Conservation (phyloP, 2,329 filamentous ascomycete genomes). For the Ophiognomonia clavigignenti-juglandacearum region DNA sequence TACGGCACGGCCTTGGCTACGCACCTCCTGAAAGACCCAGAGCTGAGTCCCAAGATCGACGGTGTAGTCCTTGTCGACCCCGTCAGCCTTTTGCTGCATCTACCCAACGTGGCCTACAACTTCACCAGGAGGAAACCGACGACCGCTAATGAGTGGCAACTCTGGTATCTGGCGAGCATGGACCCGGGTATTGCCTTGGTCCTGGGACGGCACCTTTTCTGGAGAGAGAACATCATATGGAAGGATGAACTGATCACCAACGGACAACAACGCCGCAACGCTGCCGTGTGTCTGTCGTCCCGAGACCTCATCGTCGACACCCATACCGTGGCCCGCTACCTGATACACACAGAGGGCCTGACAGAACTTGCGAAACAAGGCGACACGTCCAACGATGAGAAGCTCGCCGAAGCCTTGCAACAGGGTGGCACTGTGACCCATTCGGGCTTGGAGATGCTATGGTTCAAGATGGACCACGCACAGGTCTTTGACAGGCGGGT, state of each 20-base stretch:
- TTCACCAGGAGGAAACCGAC: conserved; percentile 52
- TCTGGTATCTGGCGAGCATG: conserved; percentile 66
- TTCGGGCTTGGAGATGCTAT: conserved; percentile 50
- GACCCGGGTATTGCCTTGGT: conserved; percentile 64
- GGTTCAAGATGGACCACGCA: conserved; percentile 62
- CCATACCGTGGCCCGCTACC: conserved; percentile 50
- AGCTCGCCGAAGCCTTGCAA: conserved; percentile 22
- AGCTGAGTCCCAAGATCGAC: conserved; percentile 44
- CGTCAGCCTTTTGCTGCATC: conserved; percentile 62
- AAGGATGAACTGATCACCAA: conserved; percentile 52
- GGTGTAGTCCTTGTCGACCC: conserved; percentile 52
- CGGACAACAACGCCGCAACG: conserved; percentile 25
- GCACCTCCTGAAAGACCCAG: conserved; percentile 50
- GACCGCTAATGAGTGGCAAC: conserved; percentile 62
- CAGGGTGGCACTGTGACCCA: conserved; percentile 22
- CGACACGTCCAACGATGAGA: background rate
- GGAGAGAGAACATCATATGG: conserved; percentile 67
- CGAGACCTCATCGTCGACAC: conserved; percentile 63
- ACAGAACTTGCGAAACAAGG: conserved; percentile 13
- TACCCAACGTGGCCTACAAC: conserved; percentile 68
- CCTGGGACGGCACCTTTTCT: conserved; percentile 60
- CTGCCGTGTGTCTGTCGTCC: conserved; percentile 55
- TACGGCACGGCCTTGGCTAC: conserved; percentile 62
- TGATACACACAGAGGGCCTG: conserved; percentile 35
- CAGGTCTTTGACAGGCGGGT: conserved; percentile 47